Base-by-base conservation (phyloP, 257 asterid species). In the Gentiana straminea region DNA sequence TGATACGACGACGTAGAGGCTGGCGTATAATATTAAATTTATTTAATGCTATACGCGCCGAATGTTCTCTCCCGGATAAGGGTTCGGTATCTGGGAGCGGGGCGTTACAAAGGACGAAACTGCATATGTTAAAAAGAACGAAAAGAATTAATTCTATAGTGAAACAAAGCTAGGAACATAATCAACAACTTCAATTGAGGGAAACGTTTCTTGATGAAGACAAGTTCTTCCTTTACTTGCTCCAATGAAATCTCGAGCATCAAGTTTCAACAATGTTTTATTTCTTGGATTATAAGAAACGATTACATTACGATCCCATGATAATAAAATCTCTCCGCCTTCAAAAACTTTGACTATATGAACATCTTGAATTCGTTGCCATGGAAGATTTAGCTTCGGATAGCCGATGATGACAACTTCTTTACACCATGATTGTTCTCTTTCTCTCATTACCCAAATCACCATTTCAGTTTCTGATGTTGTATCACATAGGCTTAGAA, bases 361-460 rank as follows among this genome's bases (percentile, higher is more conserved):
- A 43, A 63, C 53, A 5, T 54, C 58, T 48, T 63, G 50, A 65
- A 5, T 41, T 41, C 46, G 7, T 41, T 41, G 46, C 46, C 46
- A 41, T 2, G 8, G 46, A 41, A 41, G 9, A 3, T 1, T 41
- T 2, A 24, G 24, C 24, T 2, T 41, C 9, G 46, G 46, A 4
- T 41, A 41, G 8, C 46, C 0, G 2, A 64, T 48, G 11, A 74
- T 58, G 5, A 69, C 75, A 52, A 35, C 52, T 44, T 73, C 62
- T 37, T 63, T 70, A 1, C 2, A 56, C 87, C 87, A 75, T 24
- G 73, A 60, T 38, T 55, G 68, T 54, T 73, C 76, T 6, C 73
- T 72, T 51, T 77, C 75, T 70, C 73, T 75, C 84, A 81, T 67
- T 60, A 59, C 56, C 89, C 85, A 77, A 1, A 81, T 50, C 12